These are phyloP conservation scores for Dryadomyces quercivorus DNA, from an alignment of 2,329 filamentous ascomycete species.

Conservation along the genomic window DNA sequence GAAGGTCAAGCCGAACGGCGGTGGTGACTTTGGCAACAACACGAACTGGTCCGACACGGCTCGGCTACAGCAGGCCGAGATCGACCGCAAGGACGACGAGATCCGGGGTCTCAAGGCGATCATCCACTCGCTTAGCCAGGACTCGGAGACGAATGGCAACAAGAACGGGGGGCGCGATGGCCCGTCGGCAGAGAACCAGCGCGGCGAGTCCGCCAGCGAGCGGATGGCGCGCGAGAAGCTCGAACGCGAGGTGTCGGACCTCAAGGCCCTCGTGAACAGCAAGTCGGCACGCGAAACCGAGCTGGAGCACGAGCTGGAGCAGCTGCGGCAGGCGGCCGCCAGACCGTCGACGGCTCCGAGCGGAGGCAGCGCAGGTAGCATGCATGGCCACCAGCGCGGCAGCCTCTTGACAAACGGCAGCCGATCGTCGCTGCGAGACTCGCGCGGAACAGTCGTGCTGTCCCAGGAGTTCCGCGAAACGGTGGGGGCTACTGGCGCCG, in stretches of 20 bases:
- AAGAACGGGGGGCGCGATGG: not conserved
- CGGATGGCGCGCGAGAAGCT: conserved; percentile 54
- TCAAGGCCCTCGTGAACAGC: conserved; percentile 59
- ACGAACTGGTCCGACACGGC: not conserved
- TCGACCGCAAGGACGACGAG: conserved; percentile 93
- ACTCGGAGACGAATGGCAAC: conserved; percentile 37
- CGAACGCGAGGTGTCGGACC: conserved; percentile 68
- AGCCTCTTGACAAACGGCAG: conserved; percentile 38
- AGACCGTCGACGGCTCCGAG: conserved; percentile 2
- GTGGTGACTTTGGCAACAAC: not conserved
- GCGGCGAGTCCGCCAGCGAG: conserved; percentile 40
- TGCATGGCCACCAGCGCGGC: conserved; percentile 28
- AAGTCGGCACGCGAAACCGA: conserved; percentile 71
- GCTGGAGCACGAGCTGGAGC: conserved; percentile 69
- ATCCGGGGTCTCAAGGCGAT: conserved; percentile 95
- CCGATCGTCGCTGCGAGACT: conserved; percentile 50
- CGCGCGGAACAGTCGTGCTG: conserved; percentile 51
- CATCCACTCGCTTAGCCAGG: conserved; percentile 85
- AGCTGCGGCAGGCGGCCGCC: conserved; percentile 36
- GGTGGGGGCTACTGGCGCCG: not conserved
- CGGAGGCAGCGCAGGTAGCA: not conserved
- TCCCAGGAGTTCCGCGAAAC: conserved; percentile 33
- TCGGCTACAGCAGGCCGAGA: conserved; percentile 42
- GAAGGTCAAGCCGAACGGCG: conserved; percentile 34
- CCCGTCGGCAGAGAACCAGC: conserved; percentile 25